A percentile compares a stretch with the other conserved stretches of the same genome.
Evolutionary conservation across 192 early-diverging fungal species (phyloP).

Genomic region (Piromyces sp.): DNA sequence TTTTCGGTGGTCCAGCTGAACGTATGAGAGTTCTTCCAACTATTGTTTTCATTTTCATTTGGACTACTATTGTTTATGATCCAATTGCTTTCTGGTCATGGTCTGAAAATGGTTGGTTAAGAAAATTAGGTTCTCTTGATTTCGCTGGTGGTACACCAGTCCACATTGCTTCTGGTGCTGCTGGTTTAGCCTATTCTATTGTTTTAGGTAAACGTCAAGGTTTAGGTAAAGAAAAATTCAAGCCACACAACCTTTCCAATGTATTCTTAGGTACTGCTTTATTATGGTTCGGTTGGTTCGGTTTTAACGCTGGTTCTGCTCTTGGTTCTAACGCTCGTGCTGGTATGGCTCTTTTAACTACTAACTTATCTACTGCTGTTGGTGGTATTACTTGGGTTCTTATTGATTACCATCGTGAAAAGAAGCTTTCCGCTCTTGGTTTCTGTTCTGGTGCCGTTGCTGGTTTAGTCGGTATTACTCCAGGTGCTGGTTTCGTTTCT

Average conservation of each 20-base stretch:
- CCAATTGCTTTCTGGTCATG: conserved; percentile 92
- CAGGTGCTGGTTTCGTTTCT: conserved; percentile 71
- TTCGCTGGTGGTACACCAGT: conserved; percentile 96
- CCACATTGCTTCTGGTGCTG: conserved; percentile 77
- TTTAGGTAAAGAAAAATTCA: conserved; percentile 47
- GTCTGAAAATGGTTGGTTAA: conserved; percentile 70
- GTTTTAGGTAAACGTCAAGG: conserved; percentile 57
- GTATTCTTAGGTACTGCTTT: conserved; percentile 72
- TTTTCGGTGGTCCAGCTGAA: conserved; percentile 79
- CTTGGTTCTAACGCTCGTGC: conserved; percentile 65
- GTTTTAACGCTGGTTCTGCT: conserved; percentile 85
- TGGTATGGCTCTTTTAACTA: conserved; percentile 66
- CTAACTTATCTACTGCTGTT: conserved; percentile 66
- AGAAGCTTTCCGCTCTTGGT: conserved; percentile 72
- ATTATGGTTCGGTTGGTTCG: conserved; percentile 93
- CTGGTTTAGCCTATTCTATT: conserved; percentile 73
- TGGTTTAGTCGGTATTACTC: conserved; percentile 84
- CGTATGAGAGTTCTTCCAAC: conserved; percentile 69
- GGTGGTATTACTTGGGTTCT: conserved; percentile 72
- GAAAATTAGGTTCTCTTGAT: conserved; percentile 66
- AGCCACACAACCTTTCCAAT: conserved; percentile 80
- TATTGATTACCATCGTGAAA: conserved; percentile 55
- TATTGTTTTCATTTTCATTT: conserved; percentile 79
- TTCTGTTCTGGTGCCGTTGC: conserved; percentile 89
- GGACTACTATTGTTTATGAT: conserved; percentile 37